Conservation (phyloP, 129 eudicot genomes). For the Flaveria sonorensis region DNA sequence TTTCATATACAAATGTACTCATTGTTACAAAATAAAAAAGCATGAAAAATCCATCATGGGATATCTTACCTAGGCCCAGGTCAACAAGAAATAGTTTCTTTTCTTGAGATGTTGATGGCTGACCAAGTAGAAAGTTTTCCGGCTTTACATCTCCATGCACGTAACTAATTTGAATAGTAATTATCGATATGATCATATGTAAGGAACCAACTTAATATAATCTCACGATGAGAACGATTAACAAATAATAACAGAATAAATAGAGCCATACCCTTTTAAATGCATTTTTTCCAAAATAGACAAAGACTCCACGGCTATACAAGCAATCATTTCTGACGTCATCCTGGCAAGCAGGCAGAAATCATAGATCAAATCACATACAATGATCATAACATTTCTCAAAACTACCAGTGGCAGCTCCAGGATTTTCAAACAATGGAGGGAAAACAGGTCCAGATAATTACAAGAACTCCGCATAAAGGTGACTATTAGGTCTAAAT, state of each 20-base stretch:
- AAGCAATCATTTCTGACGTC: slow-evolving; percentile 35
- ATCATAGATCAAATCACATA: slow-evolving; percentile 1
- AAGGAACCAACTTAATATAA: slow-evolving; percentile 12
- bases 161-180: slow-evolving; percentile 38
- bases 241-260: not conserved
- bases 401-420: too few species aligned
- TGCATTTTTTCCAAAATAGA: slow-evolving; percentile 35
- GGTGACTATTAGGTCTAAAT: too few species aligned
- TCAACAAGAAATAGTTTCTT: slow-evolving; percentile 79
- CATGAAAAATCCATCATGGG: slow-evolving; percentile 1
- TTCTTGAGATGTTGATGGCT: slow-evolving; percentile 70
- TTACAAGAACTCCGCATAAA: too few species aligned
- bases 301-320: slow-evolving; percentile 32
- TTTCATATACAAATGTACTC: slow-evolving; percentile 2
- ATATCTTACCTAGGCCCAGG: slow-evolving; percentile 59
- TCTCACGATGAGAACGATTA: slow-evolving; percentile 1
- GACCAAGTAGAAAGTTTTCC: slow-evolving; percentile 74
- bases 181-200: slow-evolving; percentile 8
- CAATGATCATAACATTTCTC: not conserved
- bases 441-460: too few species aligned
- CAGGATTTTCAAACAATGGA: too few species aligned
- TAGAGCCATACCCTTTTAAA: slow-evolving; percentile 11
- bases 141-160: slow-evolving; percentile 86
- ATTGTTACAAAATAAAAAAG: not conserved
- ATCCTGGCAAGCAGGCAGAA: slow-evolving; percentile 21